phyloP scores from a whole-genome alignment of 345 rosid species.

The Sisymbrium irio region DNA sequence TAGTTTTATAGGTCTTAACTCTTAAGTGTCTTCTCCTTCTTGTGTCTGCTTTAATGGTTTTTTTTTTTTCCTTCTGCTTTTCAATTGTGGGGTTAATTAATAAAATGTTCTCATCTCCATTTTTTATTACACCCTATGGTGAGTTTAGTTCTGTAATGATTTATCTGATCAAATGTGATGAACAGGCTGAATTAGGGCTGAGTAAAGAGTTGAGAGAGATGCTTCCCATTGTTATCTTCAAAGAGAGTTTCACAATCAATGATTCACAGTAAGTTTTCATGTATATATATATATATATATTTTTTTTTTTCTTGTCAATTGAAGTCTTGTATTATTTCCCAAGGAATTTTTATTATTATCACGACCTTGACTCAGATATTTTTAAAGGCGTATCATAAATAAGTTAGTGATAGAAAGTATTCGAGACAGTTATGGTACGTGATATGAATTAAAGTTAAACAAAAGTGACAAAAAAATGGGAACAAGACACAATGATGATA shows the following conservation, averaged over 20 bases:
- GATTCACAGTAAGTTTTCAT: constrained; percentile 60
- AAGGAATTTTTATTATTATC: neutral
- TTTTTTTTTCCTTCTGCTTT: neutral
- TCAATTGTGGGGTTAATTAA: neutral
- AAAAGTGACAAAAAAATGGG: neutral
- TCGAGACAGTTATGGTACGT: neutral
- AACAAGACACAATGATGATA: neutral
- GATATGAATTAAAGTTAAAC: neutral
- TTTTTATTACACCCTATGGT: neutral
- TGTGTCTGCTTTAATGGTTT: neutral
- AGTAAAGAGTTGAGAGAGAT: constrained; percentile 77
- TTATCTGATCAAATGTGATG: neutral
- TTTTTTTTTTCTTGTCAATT: neutral
- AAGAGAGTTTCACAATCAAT: constrained; percentile 62
- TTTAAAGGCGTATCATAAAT: neutral
- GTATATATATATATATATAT: neutral
- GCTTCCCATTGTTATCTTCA: constrained; percentile 74
- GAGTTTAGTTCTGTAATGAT: constrained; percentile 3
- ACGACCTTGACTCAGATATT: constrained; percentile 1
- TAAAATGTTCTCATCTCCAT: neutral
- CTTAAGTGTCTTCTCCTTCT: neutral
- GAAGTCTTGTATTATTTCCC: neutral
- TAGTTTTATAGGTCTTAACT: neutral
- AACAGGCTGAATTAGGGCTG: constrained; percentile 65
- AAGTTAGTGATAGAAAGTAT: neutral